Base-by-base conservation (phyloP, 2,329 filamentous ascomycete species). In the Biscogniauxia mediterranea region DNA sequence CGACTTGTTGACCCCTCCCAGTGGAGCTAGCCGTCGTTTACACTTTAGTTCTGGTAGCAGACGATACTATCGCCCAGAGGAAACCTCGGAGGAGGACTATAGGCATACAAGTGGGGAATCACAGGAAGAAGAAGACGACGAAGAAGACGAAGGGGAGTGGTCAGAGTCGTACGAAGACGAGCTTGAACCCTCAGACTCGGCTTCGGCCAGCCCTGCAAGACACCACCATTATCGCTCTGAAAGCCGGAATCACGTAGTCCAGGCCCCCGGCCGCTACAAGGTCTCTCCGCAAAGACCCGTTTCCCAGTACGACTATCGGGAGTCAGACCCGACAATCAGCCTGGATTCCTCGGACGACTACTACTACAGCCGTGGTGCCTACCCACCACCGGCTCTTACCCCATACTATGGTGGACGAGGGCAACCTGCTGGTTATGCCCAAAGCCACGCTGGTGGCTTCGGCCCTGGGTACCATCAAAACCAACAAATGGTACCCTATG, bases 291-390 rank as follows among this genome's bases (percentile, higher is more conserved):
- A 68, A 13, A 66, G 70, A 57, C 61, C 68, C n/a, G 38, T 62
- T 13, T 66, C 71, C 57, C 64, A 61, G n/a, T 67, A 69, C 66
- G 64, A 64, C 53, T 66, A 61, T 63, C 66, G 67, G 68, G 59
- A 64, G 65, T 66, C 70, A 62, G 66, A 67, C 64, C 80, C 82
- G 66, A 79, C 85, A 59, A 84, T 85, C 79, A 90, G 83, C 73
- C 81, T 84, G 79, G 89, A 90, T 73, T 83, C 83, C 42, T 81
- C 80, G 20, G 86, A 91, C 23, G 86, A 90, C n/a, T 88, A 83
- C 71, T 74, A 70, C 68, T 79, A 76, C 79, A 81, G 78, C 76
- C 75, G 71, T 51, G 70, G 73, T 56, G 71, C 68, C 26, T 77
- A 71, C 59, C 58, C 61, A 58, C 66, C 68, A 57, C 66, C 67